Base-by-base conservation (phyloP, 2,329 filamentous ascomycete genomes). In the Dothistroma septosporum region DNA sequence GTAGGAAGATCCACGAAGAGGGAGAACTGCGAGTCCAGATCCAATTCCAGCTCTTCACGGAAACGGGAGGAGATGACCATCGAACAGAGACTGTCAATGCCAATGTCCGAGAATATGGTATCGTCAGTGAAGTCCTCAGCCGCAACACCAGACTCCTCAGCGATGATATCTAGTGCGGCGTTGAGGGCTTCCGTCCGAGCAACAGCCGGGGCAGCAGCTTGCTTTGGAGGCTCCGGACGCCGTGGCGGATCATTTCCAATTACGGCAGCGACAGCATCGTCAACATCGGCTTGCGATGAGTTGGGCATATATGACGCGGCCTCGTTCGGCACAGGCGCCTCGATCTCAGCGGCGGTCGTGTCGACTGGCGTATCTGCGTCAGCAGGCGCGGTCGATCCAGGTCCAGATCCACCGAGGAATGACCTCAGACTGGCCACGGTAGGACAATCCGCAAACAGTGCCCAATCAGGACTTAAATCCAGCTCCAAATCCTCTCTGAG, bases 61-160 rank as follows among this genome's bases (percentile, higher is more conserved):
- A 73, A 62, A 14, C 67, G 58, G n/a, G 60, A 60, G 1, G 55
- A 59, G 32, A 74, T 67, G 21, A 64, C 64, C 28, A 74, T 54
- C 14, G 62, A 71, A 55, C 6, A 74, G 61, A 49, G 70, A 71
- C 68, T 70, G 61, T 74, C 71, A 19, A 74, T 61, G 14, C 72
- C 71, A 22, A 68, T 44, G 37, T 73, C 71, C 10, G 61, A 61
- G 53, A 73, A 69, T 33, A 31, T 57, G 19, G 64, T 61, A 19
- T 66, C 64, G 22, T 70, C 66, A 21, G 64, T 71, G 19, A 74
- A 58, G 24, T 69, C 70, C 12, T 56, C 59, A 1, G 68, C 33
- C 22, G 64, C 67, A 22, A 73, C 31, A 3, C 71, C 72, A 55
- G 57, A 69, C 54, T 72, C 72, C 53, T 72, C 66, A 7, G 69